These are phyloP conservation scores for Picea engelmannii DNA, from an alignment of 83 land plant species.

Conservation along the genomic window DNA sequence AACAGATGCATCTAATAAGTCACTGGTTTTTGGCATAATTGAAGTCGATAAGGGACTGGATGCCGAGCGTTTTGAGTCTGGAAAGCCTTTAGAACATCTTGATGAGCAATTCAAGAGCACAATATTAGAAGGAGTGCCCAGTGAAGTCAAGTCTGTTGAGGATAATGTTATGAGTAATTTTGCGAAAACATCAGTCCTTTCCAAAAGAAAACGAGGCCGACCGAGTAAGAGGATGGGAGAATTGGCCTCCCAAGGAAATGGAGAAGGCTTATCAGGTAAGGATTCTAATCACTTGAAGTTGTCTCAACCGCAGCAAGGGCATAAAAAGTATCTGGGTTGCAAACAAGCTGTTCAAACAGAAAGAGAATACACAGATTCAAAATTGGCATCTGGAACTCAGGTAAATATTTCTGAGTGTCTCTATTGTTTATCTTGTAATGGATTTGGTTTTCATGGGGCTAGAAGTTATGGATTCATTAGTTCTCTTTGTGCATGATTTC, in stretches of 20 bases:
- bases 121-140: background rate
- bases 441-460: no score
- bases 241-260: background rate
- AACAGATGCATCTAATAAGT: background rate
- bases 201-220: conserved; percentile 7
- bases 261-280: background rate
- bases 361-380: background rate
- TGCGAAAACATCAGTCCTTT: background rate
- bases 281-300: background rate
- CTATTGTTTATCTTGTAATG: no score
- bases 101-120: background rate
- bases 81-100: background rate
- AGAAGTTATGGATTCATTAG: no score
- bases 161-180: background rate
- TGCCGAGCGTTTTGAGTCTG: background rate
- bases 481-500: no score
- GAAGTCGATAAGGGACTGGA: background rate
- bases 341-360: background rate
- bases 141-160: conserved; percentile 1
- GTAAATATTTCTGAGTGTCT: background rate
- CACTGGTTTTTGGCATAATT: background rate
- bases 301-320: background rate
- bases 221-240: background rate
- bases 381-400: background rate
- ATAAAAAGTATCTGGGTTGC: background rate